A percentile compares a stretch with the other conserved stretches of the same genome.
These are phyloP conservation scores for Pichia sp. DNA, from an alignment of 1,139 yeast genomes.

Conservation along the genomic window DNA sequence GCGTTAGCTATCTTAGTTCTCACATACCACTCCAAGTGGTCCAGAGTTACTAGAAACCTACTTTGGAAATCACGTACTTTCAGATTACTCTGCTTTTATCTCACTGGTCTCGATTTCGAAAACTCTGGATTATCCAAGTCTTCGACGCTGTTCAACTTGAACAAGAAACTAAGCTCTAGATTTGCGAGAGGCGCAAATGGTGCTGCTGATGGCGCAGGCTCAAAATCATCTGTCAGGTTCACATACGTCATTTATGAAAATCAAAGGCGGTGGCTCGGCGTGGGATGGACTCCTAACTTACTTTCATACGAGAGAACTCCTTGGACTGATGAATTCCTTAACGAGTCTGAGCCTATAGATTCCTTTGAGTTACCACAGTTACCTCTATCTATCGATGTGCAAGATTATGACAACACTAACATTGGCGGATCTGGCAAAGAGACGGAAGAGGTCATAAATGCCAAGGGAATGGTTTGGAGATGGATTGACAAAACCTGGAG, in stretches of 20 bases:
- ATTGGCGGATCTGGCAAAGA: background rate
- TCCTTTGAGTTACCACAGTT: constrained; percentile 69
- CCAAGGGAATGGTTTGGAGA: constrained; percentile 67
- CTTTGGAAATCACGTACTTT: constrained; percentile 77
- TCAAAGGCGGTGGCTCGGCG: constrained; percentile 95
- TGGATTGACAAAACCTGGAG: constrained; percentile 96
- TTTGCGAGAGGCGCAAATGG: constrained; percentile 4
- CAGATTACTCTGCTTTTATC: constrained; percentile 64
- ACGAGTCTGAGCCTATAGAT: constrained; percentile 75
- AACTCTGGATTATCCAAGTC: constrained; percentile 33
- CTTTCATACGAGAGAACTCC: constrained; percentile 90
- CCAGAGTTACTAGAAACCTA: constrained; percentile 70
- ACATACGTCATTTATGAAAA: constrained; percentile 93
- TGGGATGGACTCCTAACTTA: constrained; percentile 94
- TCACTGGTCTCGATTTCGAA: constrained; percentile 83
- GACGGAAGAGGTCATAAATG: constrained; percentile 5
- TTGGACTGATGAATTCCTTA: constrained; percentile 94
- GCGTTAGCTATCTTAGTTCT: constrained; percentile 55
- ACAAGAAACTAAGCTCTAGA: constrained; percentile 27
- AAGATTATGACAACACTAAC: constrained; percentile 28
- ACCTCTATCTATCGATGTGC: constrained; percentile 12
- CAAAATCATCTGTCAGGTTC: constrained; percentile 59
- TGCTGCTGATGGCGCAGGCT: background rate
- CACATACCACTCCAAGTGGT: constrained; percentile 83
- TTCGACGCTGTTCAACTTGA: constrained; percentile 27